Evolutionary conservation across 305 asterid species (phyloP).

Genomic region (Withania somnifera): DNA sequence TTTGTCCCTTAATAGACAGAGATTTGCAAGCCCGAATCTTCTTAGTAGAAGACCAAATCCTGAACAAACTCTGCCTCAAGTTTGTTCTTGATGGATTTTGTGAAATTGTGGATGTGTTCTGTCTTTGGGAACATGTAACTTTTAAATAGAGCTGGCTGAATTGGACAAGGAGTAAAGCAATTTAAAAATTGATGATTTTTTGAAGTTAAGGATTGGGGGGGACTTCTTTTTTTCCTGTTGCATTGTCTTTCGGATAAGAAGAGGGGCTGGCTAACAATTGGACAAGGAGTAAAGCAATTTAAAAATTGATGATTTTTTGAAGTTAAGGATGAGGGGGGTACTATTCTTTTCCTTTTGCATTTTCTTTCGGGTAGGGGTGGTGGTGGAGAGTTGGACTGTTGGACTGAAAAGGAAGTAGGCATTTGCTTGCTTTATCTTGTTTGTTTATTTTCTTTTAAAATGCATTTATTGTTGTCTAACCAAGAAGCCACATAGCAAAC

Average conservation of each 20-base stretch:
- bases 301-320: not conserved
- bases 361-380: not conserved
- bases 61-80: not conserved
- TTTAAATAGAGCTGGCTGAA: not conserved
- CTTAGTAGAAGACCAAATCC: not conserved
- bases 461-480: not conserved
- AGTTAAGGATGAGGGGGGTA: not conserved
- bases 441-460: not conserved
- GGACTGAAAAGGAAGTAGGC: not conserved
- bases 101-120: not conserved
- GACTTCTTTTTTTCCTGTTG: not conserved
- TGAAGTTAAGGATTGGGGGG: not conserved
- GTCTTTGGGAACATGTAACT: not conserved
- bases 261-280: not conserved
- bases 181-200: not conserved
- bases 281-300: not conserved
- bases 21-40: not conserved
- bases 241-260: no score
- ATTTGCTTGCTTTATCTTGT: not conserved
- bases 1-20: not conserved
- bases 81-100: not conserved
- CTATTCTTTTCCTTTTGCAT: not conserved
- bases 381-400: not conserved
- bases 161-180: not conserved
- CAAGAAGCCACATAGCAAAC: not conserved